phyloP scores from a whole-genome alignment of 306 rosid genomes.

The Lupinus albus region DNA sequence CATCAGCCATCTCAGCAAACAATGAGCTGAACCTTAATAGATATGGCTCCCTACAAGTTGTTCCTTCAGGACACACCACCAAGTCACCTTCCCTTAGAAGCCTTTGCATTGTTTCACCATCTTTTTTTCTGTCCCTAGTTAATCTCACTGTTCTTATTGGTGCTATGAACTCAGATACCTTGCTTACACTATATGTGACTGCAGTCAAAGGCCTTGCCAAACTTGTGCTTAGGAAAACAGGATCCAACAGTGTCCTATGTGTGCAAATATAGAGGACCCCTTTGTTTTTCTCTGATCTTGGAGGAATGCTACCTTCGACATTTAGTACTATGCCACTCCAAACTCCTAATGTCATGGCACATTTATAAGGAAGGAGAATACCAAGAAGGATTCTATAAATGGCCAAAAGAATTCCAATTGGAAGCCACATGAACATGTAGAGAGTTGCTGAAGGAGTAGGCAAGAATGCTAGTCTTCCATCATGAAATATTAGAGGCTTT shows the following conservation, averaged over 20 bases:
- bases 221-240: constrained; percentile 62
- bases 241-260: constrained; percentile 80
- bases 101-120: constrained; percentile 68
- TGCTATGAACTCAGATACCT: constrained; percentile 61
- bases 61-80: constrained; percentile 98
- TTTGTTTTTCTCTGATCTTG: constrained; percentile 39
- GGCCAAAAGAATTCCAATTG: constrained; percentile 63
- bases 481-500: constrained; percentile 82
- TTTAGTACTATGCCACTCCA: constrained; percentile 56
- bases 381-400: constrained; percentile 72
- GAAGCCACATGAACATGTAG: constrained; percentile 76
- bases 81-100: constrained; percentile 68
- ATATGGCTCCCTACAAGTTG: constrained; percentile 95
- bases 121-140: constrained; percentile 70
- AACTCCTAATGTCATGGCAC: constrained; percentile 43
- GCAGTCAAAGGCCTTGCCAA: constrained; percentile 65
- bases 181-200: constrained; percentile 76
- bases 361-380: constrained; percentile 56
- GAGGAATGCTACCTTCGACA: constrained; percentile 38
- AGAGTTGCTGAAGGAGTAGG: constrained; percentile 85
- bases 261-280: constrained; percentile 76
- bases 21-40: constrained; percentile 81
- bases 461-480: constrained; percentile 86
- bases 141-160: constrained; percentile 68
- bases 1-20: constrained; percentile 84